Conservation (phyloP, 129 eudicot species). For the Logfia minima region DNA sequence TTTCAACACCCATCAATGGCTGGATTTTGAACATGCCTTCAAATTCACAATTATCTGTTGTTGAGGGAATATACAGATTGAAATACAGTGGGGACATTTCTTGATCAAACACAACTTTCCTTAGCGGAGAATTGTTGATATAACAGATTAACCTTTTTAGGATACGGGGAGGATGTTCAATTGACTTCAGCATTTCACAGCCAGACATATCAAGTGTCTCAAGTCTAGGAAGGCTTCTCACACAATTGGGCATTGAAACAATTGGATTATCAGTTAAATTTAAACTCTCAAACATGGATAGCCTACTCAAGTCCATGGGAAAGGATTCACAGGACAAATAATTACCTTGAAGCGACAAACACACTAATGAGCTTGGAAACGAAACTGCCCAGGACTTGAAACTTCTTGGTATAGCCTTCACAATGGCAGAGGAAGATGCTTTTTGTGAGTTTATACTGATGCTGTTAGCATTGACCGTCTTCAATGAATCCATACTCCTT, state of each 20-base stretch:
- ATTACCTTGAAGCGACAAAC: neutral
- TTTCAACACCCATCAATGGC: conserved; percentile 3
- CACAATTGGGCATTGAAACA: conserved; percentile 14
- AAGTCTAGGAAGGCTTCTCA: conserved; percentile 24
- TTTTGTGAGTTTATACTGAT: neutral
- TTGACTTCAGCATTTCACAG: neutral
- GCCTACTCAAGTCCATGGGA: conserved; percentile 4
- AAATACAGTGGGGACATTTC: conserved; percentile 6
- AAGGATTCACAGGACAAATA: conserved; percentile 12
- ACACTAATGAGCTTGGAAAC: conserved; percentile 15
- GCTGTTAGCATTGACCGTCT: neutral
- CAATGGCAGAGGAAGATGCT: neutral
- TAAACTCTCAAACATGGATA: neutral
- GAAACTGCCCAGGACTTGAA: neutral
- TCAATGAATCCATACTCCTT: neutral
- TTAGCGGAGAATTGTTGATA: too few relatives aligned
- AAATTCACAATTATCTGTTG: neutral
- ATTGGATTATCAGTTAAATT: conserved; percentile 8
- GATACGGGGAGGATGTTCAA: conserved; percentile 15
- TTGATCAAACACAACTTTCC: neutral
- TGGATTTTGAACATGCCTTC: conserved; percentile 17
- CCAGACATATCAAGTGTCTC: neutral
- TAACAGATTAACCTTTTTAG: too few relatives aligned
- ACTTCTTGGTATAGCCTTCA: neutral
- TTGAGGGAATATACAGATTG: neutral